These are phyloP conservation scores for Artomyces pyxidatus DNA, from an alignment of 768 basidiomycete species.

Conservation along the genomic window DNA sequence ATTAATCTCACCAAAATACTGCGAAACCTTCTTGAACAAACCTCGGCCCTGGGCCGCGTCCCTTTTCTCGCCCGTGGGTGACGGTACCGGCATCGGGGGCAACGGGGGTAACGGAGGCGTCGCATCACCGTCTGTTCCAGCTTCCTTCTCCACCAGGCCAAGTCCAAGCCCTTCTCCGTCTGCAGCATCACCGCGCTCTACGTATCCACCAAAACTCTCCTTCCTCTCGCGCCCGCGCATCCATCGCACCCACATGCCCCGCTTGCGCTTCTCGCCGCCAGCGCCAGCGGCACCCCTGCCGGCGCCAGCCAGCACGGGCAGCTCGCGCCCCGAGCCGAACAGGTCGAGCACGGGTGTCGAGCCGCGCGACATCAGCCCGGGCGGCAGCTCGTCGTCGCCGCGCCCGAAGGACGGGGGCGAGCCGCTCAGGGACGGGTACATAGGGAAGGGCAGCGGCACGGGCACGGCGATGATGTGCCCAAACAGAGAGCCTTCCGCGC, in stretches of 20 bases:
- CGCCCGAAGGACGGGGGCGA: neutral
- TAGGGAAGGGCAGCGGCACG: conserved; percentile 34
- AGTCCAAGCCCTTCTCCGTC: neutral
- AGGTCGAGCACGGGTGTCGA: conserved; percentile 14
- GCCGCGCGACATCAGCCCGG: conserved; percentile 7
- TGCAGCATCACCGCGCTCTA: neutral
- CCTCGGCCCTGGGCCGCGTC: conserved; percentile 13
- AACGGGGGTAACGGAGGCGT: neutral
- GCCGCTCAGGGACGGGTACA: neutral
- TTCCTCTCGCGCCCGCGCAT: conserved; percentile 5
- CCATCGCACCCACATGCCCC: conserved; percentile 11
- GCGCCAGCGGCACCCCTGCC: conserved; percentile 1
- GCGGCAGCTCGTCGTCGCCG: conserved; percentile 11
- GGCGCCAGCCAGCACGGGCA: conserved; percentile 4
- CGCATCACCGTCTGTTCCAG: neutral
- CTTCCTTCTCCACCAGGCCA: neutral
- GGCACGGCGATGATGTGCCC: conserved; percentile 67
- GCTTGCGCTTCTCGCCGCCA: conserved; percentile 4
- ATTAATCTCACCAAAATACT: conserved; percentile 16
- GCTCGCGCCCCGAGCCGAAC: conserved; percentile 10
- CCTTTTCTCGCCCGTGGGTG: conserved; percentile 2
- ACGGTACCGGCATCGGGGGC: neutral
- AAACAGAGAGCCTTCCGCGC: conserved; percentile 57
- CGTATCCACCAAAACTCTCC: too few relatives aligned
- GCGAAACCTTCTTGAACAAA: conserved; percentile 14